Evolutionary conservation across 2,329 filamentous ascomycete genomes (phyloP), one percentile per base, ranked within the genome.

Genomic region (Aureobasidium sp.): DNA sequence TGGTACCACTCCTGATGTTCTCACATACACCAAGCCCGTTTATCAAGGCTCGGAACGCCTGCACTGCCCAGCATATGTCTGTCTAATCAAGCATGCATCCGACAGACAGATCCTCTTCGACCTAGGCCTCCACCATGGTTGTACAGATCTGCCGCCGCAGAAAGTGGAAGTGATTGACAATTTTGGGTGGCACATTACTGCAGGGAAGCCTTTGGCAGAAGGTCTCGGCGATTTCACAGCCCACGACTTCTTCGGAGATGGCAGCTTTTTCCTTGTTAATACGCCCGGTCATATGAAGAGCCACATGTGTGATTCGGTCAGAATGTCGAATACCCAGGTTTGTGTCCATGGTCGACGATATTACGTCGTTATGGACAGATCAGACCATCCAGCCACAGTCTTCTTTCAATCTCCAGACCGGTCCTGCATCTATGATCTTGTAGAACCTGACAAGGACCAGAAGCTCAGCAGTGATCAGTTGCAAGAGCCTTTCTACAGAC

Each of bases 191-290:
- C 66, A 70, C 8, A 73, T 79, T 29, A 67, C 68, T 1, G 75
- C 79, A 8, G 66, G 76, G 27, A 75, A 80, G 73, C 78, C 17
- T 71, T 75, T 46, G 71, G 68, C 1, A 66, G 72, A 13, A 68
- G 66, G 1, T 69, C 73, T 81, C 27, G 79, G 77, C 1, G 67
- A 73, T 5, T 81, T 81, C 65, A 66, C 71, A 36, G 79, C 79
- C 1, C 69, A 73, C 26, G 82, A 85, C 67, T 84, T 77, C 66
- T 85, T 84, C 61, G 76, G 76, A 1, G 82, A 85, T 67, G 82
- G 82, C 0, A 77, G 72, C n/a, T 82, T 85, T 64, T 84, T 83
- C 66, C 72, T 85, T 1, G 73, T 84, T 32, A 73, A 81, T 65
- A 76, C 77, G 7, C 81, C 81, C 0, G 82, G 82, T 0, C 81